Conservation (phyloP, 1,284 basidiomycete genomes). For the Agaricales sp. region DNA sequence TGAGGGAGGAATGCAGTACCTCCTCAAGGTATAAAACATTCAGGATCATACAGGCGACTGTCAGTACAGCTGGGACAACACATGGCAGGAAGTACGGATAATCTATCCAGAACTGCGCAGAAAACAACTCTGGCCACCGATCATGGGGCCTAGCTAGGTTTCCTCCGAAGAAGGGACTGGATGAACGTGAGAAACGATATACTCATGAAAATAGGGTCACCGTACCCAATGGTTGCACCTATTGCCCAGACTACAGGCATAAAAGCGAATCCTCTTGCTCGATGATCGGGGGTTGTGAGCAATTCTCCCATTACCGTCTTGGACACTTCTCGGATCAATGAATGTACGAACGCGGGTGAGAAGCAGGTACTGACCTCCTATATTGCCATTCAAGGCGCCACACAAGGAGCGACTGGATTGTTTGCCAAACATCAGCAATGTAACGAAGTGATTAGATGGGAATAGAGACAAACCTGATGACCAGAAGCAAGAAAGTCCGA, state of each 20-base stretch:
- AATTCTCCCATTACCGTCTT: not conserved
- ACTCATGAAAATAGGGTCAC: not conserved
- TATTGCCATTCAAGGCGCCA: constrained; percentile 34
- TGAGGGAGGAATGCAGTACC: constrained; percentile 30
- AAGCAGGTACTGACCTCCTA: constrained; percentile 18
- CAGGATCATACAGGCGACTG: constrained; percentile 34
- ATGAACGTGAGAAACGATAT: constrained; percentile 1
- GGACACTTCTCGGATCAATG: not conserved
- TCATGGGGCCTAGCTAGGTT: constrained; percentile 46
- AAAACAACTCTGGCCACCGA: constrained; percentile 43
- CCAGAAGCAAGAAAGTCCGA: constrained; percentile 42
- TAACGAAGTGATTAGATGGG: not conserved
- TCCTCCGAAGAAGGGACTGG: constrained; percentile 54
- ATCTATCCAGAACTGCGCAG: constrained; percentile 34
- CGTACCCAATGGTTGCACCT: constrained; percentile 21
- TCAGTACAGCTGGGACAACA: constrained; percentile 37
- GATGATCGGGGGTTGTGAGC: not conserved
- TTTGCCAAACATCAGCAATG: no score
- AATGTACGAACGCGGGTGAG: not conserved
- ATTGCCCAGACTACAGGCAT: constrained; percentile 35
- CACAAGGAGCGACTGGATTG: constrained; percentile 21
- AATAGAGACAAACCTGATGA: constrained; percentile 31
- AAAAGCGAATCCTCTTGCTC: constrained; percentile 23
- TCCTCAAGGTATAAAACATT: constrained; percentile 43
- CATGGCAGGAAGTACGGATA: constrained; percentile 66